These are phyloP conservation scores for Phoenix roebelenii DNA, from an alignment of 176 grass and related monocot species.

Conservation along the genomic window DNA sequence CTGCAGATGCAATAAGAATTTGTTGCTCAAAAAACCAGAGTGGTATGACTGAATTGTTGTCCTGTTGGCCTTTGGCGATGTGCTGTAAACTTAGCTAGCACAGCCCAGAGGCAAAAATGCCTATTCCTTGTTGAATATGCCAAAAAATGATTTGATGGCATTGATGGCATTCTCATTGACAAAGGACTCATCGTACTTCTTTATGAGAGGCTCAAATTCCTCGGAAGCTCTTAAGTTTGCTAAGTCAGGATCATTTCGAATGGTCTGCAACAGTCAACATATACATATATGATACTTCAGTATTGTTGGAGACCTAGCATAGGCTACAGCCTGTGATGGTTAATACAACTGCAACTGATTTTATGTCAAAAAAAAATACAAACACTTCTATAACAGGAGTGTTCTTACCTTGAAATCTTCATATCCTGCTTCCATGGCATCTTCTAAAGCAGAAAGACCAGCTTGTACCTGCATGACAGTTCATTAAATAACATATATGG, in stretches of 20 bases:
- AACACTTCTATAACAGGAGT: background rate
- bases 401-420: slow-evolving; percentile 90
- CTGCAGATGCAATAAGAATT: too few species aligned
- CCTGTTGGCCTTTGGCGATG: too few species aligned
- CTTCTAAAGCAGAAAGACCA: slow-evolving; percentile 74
- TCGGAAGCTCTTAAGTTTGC: slow-evolving; percentile 48
- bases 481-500: slow-evolving; percentile 3
- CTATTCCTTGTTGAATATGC: slow-evolving; percentile 47
- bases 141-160: slow-evolving; percentile 85
- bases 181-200: slow-evolving; percentile 90
- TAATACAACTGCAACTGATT: too few species aligned
- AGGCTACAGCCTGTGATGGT: too few species aligned
- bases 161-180: slow-evolving; percentile 95
- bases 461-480: slow-evolving; percentile 47
- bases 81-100: too few species aligned
- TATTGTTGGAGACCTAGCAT: background rate
- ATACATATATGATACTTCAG: too few species aligned
- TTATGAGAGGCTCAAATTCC: slow-evolving; percentile 53
- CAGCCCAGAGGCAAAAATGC: too few species aligned
- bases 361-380: too few species aligned
- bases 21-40: too few species aligned
- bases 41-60: too few species aligned
- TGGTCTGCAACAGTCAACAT: slow-evolving; percentile 34
- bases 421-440: slow-evolving; percentile 69
- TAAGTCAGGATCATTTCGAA: slow-evolving; percentile 73